Conservation (phyloP, 768 basidiomycete species). For the Tricholoma sp. region DNA sequence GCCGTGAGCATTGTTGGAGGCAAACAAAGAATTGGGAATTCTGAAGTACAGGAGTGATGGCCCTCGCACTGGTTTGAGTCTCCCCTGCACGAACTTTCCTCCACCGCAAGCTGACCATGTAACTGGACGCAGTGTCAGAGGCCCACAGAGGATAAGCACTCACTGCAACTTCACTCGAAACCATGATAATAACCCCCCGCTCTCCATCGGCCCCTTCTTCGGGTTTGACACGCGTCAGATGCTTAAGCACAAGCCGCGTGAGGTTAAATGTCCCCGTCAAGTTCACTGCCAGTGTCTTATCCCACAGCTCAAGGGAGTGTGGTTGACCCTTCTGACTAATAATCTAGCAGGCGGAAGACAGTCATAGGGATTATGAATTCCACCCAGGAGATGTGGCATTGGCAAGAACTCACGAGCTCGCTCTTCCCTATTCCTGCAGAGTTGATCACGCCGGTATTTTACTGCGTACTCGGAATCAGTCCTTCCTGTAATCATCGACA, state of each 20-base stretch:
- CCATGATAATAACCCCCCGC: constrained; percentile 52
- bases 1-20: no score
- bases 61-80: no score
- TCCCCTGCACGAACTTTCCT: no score
- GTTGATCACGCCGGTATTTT: constrained; percentile 58
- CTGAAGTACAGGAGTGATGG: no score
- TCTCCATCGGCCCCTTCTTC: constrained; percentile 47
- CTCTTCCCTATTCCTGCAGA: constrained; percentile 46
- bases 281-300: constrained; percentile 48
- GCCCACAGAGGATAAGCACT: no score
- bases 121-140: no score
- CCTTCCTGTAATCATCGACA: no score
- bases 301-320: constrained; percentile 47
- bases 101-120: no score
- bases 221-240: constrained; percentile 41
- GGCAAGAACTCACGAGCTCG: constrained; percentile 13
- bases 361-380: neutral
- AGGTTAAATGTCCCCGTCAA: constrained; percentile 57
- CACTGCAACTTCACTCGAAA: constrained; percentile 51
- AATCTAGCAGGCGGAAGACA: constrained; percentile 31
- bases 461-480: no score
- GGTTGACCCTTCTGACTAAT: constrained; percentile 42
- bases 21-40: no score
- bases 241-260: constrained; percentile 45
- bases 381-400: neutral